These are phyloP conservation scores for Podospora bellae-mahoneyi DNA, from an alignment of 495 filamentous ascomycete species.

Conservation along the genomic window DNA sequence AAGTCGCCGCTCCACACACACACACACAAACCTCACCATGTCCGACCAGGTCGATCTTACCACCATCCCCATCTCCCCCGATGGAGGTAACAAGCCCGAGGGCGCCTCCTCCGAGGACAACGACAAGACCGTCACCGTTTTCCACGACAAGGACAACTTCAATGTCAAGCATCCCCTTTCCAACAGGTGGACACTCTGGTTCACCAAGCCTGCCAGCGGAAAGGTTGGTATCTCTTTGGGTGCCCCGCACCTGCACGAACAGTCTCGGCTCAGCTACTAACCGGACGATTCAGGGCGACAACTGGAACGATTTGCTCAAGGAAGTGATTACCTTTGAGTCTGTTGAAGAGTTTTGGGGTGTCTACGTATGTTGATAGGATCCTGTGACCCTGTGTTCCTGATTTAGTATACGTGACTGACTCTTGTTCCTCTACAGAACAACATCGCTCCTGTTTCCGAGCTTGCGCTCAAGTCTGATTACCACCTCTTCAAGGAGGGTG, in stretches of 20 bases:
- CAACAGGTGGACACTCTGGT: conserved; percentile 98
- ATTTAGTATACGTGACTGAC: conserved; percentile 20
- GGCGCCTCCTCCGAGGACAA: conserved; percentile 37
- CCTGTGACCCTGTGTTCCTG: conserved; percentile 3
- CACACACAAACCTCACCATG: conserved; percentile 33
- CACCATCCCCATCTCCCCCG: conserved; percentile 72
- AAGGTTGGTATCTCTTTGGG: conserved; percentile 60
- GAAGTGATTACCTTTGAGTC: conserved; percentile 98
- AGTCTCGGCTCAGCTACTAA: conserved; percentile 17
- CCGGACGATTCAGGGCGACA: conserved; percentile 65
- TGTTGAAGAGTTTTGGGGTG: conserved; percentile 99
- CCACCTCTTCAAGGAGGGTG: conserved; percentile 96
- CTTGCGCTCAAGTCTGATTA: conserved; percentile 97
- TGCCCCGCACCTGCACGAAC: background rate
- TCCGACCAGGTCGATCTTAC: conserved; percentile 55
- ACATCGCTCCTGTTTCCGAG: conserved; percentile 93
- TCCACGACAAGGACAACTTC: conserved; percentile 96
- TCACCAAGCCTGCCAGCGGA: conserved; percentile 95
- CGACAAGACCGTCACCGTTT: conserved; percentile 76
- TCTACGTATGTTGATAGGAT: conserved; percentile 70
- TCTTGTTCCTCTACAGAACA: conserved; percentile 65
- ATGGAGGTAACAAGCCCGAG: conserved; percentile 44
- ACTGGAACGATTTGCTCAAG: conserved; percentile 97
- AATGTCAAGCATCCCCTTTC: conserved; percentile 97
- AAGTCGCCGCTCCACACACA: background rate